Evolutionary conservation across 441 rosid genomes (phyloP).

Genomic region (Adansonia rubrostipa): DNA sequence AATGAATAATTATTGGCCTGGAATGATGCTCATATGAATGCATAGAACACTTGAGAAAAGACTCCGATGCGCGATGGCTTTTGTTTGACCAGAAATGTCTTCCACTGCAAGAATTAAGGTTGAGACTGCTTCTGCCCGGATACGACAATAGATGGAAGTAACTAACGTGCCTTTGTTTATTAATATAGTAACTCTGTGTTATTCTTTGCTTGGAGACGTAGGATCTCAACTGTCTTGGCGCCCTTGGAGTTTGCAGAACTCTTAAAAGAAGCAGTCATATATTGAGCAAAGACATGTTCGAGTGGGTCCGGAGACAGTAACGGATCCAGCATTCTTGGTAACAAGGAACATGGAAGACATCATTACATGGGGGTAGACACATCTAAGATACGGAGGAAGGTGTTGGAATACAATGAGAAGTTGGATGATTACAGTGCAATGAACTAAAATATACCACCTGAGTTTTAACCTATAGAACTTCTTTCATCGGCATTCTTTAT

Average conservation of each 20-base stretch:
- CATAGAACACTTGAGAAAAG: not conserved
- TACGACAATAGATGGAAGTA: not conserved
- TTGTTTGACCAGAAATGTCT: not conserved
- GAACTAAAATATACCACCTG: slow-evolving; percentile 33
- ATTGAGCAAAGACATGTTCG: slow-evolving; percentile 92
- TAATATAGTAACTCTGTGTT: not conserved
- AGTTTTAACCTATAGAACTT: not conserved
- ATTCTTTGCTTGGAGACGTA: slow-evolving; percentile 54
- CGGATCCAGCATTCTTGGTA: slow-evolving; percentile 86
- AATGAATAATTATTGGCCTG: no score
- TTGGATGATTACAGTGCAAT: slow-evolving; percentile 85
- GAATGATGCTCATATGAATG: not conserved
- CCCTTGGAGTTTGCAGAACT: slow-evolving; percentile 82
- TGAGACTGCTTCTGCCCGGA: not conserved
- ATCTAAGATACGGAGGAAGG: slow-evolving; percentile 87
- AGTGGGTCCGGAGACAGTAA: slow-evolving; percentile 87
- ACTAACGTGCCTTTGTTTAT: not conserved
- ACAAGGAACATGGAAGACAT: slow-evolving; percentile 95
- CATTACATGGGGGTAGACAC: slow-evolving; percentile 89
- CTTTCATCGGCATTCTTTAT: not conserved
- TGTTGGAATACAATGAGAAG: slow-evolving; percentile 79
- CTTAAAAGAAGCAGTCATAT: slow-evolving; percentile 79
- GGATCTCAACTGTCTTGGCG: slow-evolving; percentile 72
- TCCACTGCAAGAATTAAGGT: no score
- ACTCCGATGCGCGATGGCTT: not conserved